These are phyloP conservation scores for Dimocarpus longan DNA, from an alignment of 345 rosid species.

Conservation along the genomic window DNA sequence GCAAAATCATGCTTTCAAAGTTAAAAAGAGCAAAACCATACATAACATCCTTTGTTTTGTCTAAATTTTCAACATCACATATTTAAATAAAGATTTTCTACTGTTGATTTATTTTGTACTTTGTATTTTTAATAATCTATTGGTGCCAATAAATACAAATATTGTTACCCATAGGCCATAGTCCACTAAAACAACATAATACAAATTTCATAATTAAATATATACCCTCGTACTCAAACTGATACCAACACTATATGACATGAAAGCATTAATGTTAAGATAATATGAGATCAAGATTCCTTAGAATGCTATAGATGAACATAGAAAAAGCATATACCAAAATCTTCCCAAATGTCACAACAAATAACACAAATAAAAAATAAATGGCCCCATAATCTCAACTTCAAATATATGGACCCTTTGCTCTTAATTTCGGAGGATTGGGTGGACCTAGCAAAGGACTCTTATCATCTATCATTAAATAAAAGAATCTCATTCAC, in stretches of 20 bases:
- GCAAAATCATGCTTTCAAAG: too few relatives aligned
- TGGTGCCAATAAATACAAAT: too few relatives aligned
- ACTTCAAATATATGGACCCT: slow-evolving; percentile 18
- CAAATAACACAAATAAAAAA: background rate
- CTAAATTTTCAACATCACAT: too few relatives aligned
- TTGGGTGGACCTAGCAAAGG: slow-evolving; percentile 21
- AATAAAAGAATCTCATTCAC: background rate
- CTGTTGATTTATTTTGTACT: too few relatives aligned
- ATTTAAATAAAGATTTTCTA: too few relatives aligned
- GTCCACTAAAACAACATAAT: too few relatives aligned
- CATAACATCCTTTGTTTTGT: too few relatives aligned
- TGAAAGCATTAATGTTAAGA: background rate
- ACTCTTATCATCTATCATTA: slow-evolving; percentile 11
- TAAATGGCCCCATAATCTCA: slow-evolving; percentile 16
- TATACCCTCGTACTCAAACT: too few relatives aligned
- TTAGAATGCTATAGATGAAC: background rate
- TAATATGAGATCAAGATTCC: background rate
- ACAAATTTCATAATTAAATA: too few relatives aligned
- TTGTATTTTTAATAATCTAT: too few relatives aligned
- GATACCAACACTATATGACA: background rate
- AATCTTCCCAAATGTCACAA: background rate
- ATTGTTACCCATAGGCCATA: too few relatives aligned
- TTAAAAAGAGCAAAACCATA: too few relatives aligned
- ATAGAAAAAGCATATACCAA: background rate
- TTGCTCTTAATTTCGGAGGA: slow-evolving; percentile 5